Conservation (phyloP, 495 filamentous ascomycete genomes). For the Penicillium pulvis region DNA sequence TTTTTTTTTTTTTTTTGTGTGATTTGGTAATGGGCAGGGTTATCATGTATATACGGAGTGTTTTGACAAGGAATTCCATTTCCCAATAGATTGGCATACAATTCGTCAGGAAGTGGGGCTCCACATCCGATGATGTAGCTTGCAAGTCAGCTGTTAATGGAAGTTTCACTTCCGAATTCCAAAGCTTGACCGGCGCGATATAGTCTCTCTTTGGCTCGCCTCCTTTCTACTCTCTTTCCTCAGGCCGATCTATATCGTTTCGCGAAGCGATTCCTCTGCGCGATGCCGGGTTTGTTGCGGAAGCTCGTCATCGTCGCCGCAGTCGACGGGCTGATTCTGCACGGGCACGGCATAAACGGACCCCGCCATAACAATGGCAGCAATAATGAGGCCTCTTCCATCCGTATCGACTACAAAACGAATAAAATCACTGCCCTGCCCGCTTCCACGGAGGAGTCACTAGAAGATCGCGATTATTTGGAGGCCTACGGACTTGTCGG, state of each 20-base stretch:
- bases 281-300: constrained; percentile 74
- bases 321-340: constrained; percentile 82
- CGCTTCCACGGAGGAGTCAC: constrained; percentile 36
- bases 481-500: constrained; percentile 88
- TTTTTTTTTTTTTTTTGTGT: constrained; percentile 14
- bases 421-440: constrained; percentile 53
- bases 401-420: constrained; percentile 77
- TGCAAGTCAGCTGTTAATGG: constrained; percentile 27
- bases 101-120: constrained; percentile 5
- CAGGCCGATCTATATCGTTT: background rate
- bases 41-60: constrained; percentile 32
- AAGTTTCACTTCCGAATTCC: constrained; percentile 20
- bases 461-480: constrained; percentile 48
- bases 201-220: background rate
- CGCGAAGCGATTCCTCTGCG: constrained; percentile 4
- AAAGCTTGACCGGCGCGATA: background rate
- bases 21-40: constrained; percentile 18
- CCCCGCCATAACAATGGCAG: constrained; percentile 41
- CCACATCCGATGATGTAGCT: constrained; percentile 33
- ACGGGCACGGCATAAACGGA: constrained; percentile 59
- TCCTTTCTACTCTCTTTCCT: background rate
- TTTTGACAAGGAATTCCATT: constrained; percentile 15
- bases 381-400: constrained; percentile 44
- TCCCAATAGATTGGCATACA: constrained; percentile 14
- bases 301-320: constrained; percentile 82